Conservation (phyloP, 2,329 filamentous ascomycete species). For the Pseudocercospora musae region DNA sequence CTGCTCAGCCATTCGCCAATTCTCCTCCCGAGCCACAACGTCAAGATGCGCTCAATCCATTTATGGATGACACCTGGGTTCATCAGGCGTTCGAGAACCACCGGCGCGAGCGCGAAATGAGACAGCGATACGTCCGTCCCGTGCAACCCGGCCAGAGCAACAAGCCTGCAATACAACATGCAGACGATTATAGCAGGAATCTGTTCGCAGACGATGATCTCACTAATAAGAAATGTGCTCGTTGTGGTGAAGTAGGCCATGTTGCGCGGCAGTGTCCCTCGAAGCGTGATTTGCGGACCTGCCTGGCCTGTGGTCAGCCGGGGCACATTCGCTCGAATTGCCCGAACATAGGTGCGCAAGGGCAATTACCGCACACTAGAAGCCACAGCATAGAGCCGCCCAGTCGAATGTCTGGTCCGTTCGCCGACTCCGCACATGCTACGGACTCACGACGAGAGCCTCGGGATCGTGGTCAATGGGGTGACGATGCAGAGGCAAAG, state of each 20-base stretch:
- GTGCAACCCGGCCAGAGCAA: background rate
- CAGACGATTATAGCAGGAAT: background rate
- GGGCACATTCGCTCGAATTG: background rate
- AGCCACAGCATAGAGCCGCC: background rate
- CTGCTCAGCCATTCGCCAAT: background rate
- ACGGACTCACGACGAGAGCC: background rate
- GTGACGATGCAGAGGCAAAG: background rate
- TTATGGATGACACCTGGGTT: constrained; percentile 10
- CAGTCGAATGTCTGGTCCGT: background rate
- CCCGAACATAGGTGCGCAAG: background rate
- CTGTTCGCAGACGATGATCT: background rate
- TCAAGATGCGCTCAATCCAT: constrained; percentile 1
- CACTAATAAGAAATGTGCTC: constrained; percentile 9
- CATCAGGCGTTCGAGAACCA: constrained; percentile 14
- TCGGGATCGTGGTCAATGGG: background rate
- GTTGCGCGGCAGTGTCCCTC: constrained; percentile 12
- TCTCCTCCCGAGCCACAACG: constrained; percentile 6
- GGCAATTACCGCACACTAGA: background rate
- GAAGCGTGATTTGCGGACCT: background rate
- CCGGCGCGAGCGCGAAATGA: constrained; percentile 7
- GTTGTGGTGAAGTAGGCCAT: constrained; percentile 20
- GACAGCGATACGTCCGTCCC: background rate
- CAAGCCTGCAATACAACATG: background rate
- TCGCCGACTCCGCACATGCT: background rate
- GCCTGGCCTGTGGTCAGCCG: background rate